Evolutionary conservation across 169 alveolate genomes (phyloP).

Genomic region (Plasmodium relictum): DNA sequence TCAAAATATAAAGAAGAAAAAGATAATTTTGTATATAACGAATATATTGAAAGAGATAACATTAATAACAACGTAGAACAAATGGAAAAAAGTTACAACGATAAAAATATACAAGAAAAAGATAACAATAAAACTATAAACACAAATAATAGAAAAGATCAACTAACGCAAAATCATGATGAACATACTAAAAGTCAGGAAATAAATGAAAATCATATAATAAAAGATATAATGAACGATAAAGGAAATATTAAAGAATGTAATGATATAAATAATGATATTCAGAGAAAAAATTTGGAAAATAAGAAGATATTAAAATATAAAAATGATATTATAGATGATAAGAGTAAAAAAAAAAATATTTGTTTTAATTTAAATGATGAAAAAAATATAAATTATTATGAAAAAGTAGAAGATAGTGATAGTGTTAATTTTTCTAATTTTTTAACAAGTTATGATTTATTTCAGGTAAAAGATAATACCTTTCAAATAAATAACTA

Average conservation of each 20-base stretch:
- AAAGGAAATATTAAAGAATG: not conserved
- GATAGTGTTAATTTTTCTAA: not conserved
- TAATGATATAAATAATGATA: not conserved
- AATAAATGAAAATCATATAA: no score
- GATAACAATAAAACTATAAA: no score
- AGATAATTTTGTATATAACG: no score
- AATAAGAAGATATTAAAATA: conserved; percentile 30
- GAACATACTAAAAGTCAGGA: no score
- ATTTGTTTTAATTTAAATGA: conserved; percentile 34
- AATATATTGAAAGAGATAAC: no score
- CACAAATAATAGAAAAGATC: no score
- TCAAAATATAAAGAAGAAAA: no score
- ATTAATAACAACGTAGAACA: no score
- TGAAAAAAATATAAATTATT: conserved; percentile 36
- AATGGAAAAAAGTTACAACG: no score
- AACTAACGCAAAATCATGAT: no score
- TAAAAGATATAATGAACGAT: not conserved
- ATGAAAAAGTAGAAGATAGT: conserved; percentile 22
- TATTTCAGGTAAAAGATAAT: conserved; percentile 13
- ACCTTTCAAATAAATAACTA: conserved; percentile 18
- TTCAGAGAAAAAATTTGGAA: not conserved
- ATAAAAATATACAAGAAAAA: no score
- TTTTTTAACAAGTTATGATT: conserved; percentile 16
- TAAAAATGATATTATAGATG: conserved; percentile 11
- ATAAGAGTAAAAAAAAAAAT: conserved; percentile 22